A percentile compares a stretch with the other conserved stretches of the same genome.
phyloP scores from a whole-genome alignment of 129 eudicot species.

The Lactuca sativa region DNA sequence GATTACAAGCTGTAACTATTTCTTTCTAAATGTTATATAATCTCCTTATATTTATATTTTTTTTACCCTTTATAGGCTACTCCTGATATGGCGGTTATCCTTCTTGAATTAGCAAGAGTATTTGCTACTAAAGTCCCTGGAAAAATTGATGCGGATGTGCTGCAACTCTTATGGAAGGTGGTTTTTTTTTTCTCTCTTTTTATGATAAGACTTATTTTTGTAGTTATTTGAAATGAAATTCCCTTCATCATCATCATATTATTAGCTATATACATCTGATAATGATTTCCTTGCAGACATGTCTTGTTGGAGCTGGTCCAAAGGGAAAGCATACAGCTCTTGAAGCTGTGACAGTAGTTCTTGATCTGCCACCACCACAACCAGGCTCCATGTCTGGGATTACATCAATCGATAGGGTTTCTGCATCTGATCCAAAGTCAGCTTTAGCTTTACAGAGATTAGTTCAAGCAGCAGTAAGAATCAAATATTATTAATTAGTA shows the following conservation, averaged over 20 bases:
- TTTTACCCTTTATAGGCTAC: conserved; percentile 59
- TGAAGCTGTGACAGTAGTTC: conserved; percentile 95
- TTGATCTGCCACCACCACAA: conserved; percentile 98
- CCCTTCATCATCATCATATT: too few relatives aligned
- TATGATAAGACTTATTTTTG: not conserved
- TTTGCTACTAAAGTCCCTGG: conserved; percentile 99
- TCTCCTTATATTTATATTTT: not conserved
- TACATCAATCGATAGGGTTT: conserved; percentile 81
- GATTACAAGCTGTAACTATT: not conserved
- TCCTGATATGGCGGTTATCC: conserved; percentile 98
- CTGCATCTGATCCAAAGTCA: conserved; percentile 94
- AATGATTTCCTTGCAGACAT: conserved; percentile 50
- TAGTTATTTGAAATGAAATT: too few relatives aligned
- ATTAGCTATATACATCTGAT: too few relatives aligned
- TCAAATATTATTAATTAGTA: not conserved
- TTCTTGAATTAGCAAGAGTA: conserved; percentile 92
- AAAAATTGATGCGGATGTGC: conserved; percentile 97
- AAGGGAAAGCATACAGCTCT: conserved; percentile 96
- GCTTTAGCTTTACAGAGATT: conserved; percentile 92
- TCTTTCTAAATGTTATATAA: not conserved
- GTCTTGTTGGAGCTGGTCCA: conserved; percentile 98
- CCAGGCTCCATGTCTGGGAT: conserved; percentile 86
- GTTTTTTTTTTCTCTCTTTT: conserved; percentile 23
- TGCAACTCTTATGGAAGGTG: conserved; percentile 97
- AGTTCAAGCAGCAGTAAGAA: conserved; percentile 93